These are phyloP conservation scores for Miamiensis avidus DNA, from an alignment of 169 alveolate genomes.

Conservation along the genomic window DNA sequence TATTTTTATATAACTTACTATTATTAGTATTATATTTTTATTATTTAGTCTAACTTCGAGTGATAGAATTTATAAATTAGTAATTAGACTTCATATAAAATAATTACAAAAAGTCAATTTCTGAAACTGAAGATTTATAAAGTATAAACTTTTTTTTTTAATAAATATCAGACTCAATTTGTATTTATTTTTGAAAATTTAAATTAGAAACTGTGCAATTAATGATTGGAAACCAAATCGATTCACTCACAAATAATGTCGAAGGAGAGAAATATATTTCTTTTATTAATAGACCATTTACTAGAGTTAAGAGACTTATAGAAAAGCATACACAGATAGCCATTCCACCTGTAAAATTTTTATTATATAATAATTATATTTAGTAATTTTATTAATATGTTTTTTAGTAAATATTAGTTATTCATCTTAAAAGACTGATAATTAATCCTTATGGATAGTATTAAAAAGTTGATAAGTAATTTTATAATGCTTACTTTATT, in stretches of 20 bases:
- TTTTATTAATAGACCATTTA: not conserved
- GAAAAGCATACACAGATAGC: not conserved
- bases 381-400: too few relatives aligned
- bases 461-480: not conserved
- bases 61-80: not conserved
- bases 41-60: too few relatives aligned
- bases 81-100: too few relatives aligned
- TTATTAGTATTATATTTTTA: too few relatives aligned
- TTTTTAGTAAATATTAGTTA: too few relatives aligned
- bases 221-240: not conserved
- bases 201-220: not conserved
- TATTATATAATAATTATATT: too few relatives aligned
- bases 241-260: too few relatives aligned
- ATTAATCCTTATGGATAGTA: not conserved
- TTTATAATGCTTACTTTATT: too few relatives aligned
- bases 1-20: too few relatives aligned
- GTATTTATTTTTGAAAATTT: too few relatives aligned
- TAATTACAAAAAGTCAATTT: not conserved
- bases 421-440: not conserved
- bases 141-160: not conserved
- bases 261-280: not conserved
- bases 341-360: not conserved
- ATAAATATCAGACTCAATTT: too few relatives aligned
- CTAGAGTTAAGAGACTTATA: not conserved
- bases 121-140: not conserved